Base-by-base conservation (phyloP, 345 rosid species). In the Salix brachista region DNA sequence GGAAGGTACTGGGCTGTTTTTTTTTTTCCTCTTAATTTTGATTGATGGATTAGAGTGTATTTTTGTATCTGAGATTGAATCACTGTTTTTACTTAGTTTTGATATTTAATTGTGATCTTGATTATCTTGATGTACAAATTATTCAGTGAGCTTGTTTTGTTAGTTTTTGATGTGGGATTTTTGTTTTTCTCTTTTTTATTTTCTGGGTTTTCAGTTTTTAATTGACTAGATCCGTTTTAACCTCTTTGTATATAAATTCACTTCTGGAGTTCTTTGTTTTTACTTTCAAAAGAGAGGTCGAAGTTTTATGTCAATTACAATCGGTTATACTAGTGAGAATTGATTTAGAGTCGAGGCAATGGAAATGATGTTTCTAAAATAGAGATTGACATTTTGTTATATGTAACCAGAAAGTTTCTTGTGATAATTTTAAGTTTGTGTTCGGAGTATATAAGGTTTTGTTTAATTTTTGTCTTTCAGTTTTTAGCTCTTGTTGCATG, bases 1-100 rank as follows among this genome's bases (percentile, higher is more conserved):
- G 90, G 75, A 90, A 94, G 97, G 98, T 94, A 79, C 83, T 68
- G 10, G 77, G 19, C 58, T 68, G 64, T 37, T 48, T 44, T 50
- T 17, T n/a, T 8, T 68, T 78, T 4, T 1, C 23, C 23, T 58
- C 19, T 58, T 23, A 58, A 58, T n/a, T 56, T 58, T 58, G 64
- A 23, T 23, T 58, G 64, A 19, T 69, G 37, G 16, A 3, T 42
- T 18, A 25, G 25, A 39, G 75, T 68, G 75, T 58, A 9, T 67
- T 77, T 58, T 18, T 72, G 54, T 67, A 71, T 54, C 30, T 70
- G 72, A 72, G 72, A 61, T 78, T 79, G 52, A 72, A 73, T 89
- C 80, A 73, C 23, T 79, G 30, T 48, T 58, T 77, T 73, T 71
- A 65, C 61, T 67, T 70, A 42, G 75, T 60, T 52, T 74, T 62